A percentile compares a stretch with the other conserved stretches of the same genome.
phyloP scores from a whole-genome alignment of 495 filamentous ascomycete species.

The Sordaria brevicollis region DNA sequence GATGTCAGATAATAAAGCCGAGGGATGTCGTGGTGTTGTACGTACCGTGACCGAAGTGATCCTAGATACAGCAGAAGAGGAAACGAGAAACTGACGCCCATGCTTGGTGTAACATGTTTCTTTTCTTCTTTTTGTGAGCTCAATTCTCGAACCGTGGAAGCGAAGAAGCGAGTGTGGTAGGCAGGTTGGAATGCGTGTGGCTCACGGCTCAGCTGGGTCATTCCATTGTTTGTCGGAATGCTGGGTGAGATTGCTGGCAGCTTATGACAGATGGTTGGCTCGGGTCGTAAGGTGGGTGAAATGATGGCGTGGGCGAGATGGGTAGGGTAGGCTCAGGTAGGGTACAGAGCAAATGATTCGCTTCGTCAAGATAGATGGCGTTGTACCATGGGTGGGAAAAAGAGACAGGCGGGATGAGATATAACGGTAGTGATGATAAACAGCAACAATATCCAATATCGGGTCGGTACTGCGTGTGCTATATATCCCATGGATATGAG shows the following conservation, averaged over 20 bases:
- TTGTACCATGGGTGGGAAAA: no score
- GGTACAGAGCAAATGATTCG: neutral
- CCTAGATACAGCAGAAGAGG: neutral
- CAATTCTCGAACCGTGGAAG: neutral
- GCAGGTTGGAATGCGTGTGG: neutral
- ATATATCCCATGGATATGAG: neutral
- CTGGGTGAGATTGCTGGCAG: neutral
- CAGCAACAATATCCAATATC: neutral
- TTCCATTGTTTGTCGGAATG: neutral
- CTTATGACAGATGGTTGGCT: neutral
- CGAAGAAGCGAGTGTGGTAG: no score
- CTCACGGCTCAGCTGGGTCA: neutral
- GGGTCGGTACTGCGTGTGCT: neutral
- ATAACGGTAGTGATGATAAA: neutral
- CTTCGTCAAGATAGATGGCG: no score
- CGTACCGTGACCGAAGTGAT: neutral
- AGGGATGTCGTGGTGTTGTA: neutral
- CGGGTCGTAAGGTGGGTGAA: neutral
- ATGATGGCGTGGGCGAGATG: neutral
- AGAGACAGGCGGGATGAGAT: neutral
- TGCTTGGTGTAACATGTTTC: neutral
- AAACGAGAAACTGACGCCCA: neutral
- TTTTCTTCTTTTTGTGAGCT: no score
- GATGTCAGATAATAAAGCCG: neutral
- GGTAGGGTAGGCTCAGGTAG: neutral